Evolutionary conservation across 495 filamentous ascomycete genomes (phyloP).

Genomic region (Tetracladium marchalianum): DNA sequence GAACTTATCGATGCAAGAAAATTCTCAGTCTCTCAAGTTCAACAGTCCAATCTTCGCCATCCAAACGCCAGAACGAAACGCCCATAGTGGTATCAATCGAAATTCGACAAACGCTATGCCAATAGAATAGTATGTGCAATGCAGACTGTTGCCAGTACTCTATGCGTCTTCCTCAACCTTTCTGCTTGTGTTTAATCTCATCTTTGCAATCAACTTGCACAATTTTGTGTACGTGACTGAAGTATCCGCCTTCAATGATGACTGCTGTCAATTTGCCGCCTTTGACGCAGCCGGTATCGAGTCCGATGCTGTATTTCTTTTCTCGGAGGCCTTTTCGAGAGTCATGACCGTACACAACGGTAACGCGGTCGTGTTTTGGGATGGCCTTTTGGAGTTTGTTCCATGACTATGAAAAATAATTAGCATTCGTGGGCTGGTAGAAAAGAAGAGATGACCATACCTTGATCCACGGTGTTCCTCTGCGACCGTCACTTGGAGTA

Average conservation of each 20-base stretch:
- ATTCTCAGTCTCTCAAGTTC: too few relatives aligned
- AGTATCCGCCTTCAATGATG: conserved; percentile 43
- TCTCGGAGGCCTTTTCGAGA: conserved; percentile 58
- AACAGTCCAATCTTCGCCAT: too few relatives aligned
- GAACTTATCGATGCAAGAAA: too few relatives aligned
- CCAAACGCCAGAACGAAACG: too few relatives aligned
- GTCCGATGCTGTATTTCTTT: conserved; percentile 63
- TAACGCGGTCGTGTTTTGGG: conserved; percentile 22
- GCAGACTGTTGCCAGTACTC: neutral
- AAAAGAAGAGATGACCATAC: conserved; percentile 27
- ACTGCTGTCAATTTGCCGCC: conserved; percentile 69
- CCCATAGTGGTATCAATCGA: too few relatives aligned
- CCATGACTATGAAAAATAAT: conserved; percentile 34
- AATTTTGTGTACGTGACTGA: conserved; percentile 15
- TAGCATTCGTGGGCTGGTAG: neutral
- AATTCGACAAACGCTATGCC: too few relatives aligned
- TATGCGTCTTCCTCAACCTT: neutral
- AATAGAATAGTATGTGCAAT: too few relatives aligned
- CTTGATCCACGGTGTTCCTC: conserved; percentile 59
- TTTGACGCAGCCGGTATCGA: conserved; percentile 74
- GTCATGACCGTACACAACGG: conserved; percentile 82
- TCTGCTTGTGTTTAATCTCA: conserved; percentile 1
- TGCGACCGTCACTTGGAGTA: conserved; percentile 44
- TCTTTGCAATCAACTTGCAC: conserved; percentile 19
- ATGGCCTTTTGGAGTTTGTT: conserved; percentile 42